phyloP scores from a whole-genome alignment of 192 early-diverging fungal genomes.

The Rhizophagus sp. region DNA sequence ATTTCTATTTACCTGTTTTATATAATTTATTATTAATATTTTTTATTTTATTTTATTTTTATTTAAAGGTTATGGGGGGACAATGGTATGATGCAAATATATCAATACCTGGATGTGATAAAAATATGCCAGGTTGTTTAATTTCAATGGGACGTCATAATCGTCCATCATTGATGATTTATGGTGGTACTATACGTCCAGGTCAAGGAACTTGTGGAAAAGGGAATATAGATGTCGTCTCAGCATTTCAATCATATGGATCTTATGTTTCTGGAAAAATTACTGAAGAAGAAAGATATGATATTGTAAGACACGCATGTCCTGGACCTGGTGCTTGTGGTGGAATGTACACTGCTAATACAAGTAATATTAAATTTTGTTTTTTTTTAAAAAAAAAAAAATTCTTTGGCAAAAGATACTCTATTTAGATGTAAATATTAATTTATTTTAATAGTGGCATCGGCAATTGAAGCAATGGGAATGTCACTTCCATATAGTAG shows the following conservation, averaged over 20 bases:
- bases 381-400: not conserved
- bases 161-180: slow-evolving; percentile 96
- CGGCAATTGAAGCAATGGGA: slow-evolving; percentile 96
- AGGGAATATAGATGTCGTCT: slow-evolving; percentile 87
- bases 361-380: slow-evolving; percentile 54
- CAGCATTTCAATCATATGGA: slow-evolving; percentile 96
- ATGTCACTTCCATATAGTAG: slow-evolving; percentile 96
- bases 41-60: not conserved
- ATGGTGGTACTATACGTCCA: slow-evolving; percentile 94
- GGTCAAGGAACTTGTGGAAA: slow-evolving; percentile 66
- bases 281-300: slow-evolving; percentile 79
- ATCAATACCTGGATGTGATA: slow-evolving; percentile 90
- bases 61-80: slow-evolving; percentile 87
- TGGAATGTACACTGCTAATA: slow-evolving; percentile 99
- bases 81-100: slow-evolving; percentile 99
- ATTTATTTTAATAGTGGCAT: slow-evolving; percentile 69
- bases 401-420: not conserved
- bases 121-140: slow-evolving; percentile 98
- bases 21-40: not conserved
- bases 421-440: not conserved
- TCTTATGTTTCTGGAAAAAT: slow-evolving; percentile 91
- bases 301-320: slow-evolving; percentile 72
- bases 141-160: slow-evolving; percentile 97
- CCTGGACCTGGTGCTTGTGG: slow-evolving; percentile 97
- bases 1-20: not conserved